A percentile compares a stretch with the other conserved stretches of the same genome.
These are phyloP conservation scores for Sphenostylis stenocarpa DNA, from an alignment of 306 rosid genomes.

Conservation along the genomic window DNA sequence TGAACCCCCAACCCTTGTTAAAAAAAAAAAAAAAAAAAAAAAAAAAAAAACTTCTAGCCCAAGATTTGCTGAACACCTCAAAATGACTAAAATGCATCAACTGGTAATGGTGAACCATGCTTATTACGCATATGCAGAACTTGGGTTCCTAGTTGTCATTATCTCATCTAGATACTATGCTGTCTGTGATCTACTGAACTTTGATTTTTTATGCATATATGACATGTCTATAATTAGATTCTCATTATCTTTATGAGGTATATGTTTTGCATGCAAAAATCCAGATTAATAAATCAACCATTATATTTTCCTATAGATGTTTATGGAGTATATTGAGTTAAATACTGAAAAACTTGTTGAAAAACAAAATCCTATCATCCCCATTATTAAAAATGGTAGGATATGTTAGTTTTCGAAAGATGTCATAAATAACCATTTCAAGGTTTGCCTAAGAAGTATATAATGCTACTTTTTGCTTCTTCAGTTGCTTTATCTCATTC, in stretches of 20 bases:
- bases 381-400: conserved; percentile 8
- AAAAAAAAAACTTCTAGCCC: background rate
- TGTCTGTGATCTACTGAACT: background rate
- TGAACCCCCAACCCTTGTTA: background rate
- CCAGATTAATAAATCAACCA: background rate
- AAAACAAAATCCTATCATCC: background rate
- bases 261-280: background rate
- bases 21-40: too few species aligned
- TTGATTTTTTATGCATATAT: background rate
- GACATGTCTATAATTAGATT: background rate
- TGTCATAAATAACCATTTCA: background rate
- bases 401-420: conserved; percentile 7
- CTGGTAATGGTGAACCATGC: background rate
- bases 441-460: background rate
- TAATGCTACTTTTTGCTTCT: background rate
- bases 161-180: background rate
- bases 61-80: background rate
- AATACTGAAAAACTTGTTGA: conserved; percentile 50
- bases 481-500: background rate
- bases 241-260: background rate
- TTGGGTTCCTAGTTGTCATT: background rate
- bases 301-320: conserved; percentile 41
- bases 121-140: background rate
- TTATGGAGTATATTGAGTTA: conserved; percentile 61
- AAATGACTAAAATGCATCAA: background rate